Evolutionary conservation across 2,329 filamentous ascomycete species (phyloP).

Genomic region (Cladophialophora yegresii): DNA sequence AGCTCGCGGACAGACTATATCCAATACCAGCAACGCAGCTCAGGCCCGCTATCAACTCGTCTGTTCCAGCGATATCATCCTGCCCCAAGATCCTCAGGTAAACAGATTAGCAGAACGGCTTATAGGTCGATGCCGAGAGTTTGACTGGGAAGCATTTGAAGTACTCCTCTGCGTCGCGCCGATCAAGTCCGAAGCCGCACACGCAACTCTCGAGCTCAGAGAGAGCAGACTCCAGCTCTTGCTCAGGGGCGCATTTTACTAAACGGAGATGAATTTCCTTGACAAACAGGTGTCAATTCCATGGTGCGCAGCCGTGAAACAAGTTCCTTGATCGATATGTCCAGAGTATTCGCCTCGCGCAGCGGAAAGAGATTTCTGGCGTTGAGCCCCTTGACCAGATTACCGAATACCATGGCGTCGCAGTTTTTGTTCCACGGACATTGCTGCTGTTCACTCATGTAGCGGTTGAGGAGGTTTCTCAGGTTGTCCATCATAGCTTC

Average conservation of each 20-base stretch:
- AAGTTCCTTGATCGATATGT: neutral
- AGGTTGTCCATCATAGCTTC: neutral
- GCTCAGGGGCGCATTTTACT: neutral
- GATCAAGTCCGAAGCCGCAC: neutral
- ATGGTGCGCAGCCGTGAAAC: neutral
- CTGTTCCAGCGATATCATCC: neutral
- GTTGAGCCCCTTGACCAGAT: conserved; percentile 4
- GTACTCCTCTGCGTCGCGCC: accelerated
- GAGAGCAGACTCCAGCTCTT: neutral
- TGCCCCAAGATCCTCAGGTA: neutral
- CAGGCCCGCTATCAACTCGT: neutral
- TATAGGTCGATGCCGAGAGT: neutral
- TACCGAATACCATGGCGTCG: conserved; percentile 1
- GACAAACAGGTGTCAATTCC: neutral
- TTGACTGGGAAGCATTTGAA: neutral
- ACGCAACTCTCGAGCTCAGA: neutral
- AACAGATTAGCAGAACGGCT: neutral
- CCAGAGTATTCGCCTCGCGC: neutral
- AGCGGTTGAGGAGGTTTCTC: neutral
- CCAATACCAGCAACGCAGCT: too few relatives aligned
- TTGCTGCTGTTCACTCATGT: neutral
- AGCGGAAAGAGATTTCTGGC: neutral
- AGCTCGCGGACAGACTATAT: too few relatives aligned
- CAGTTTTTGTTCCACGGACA: neutral
- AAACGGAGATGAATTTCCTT: neutral